Base-by-base conservation (phyloP, 2,329 filamentous ascomycete genomes). In the Zymoseptoria passerinii region DNA sequence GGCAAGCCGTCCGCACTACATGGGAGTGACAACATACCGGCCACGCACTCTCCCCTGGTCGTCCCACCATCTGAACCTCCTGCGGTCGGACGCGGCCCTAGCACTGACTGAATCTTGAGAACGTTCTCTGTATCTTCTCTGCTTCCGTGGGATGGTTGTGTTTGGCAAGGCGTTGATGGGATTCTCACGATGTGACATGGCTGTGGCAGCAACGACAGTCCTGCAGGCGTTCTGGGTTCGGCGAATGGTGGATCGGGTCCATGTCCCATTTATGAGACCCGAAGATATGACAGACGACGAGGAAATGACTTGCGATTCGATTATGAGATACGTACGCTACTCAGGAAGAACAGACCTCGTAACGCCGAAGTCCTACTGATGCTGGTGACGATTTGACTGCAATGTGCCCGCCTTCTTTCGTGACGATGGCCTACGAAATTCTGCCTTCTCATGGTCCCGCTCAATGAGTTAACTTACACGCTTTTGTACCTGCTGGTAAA, bases 11-110 rank as follows among this genome's bases (percentile, higher is more conserved):
- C 48, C 35, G 19, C 44, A 44, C 35, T 16, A 7, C 13, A 44
- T 16, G 23, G 16, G 50, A 13, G 16, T 20, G 35, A 44, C 50
- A 52, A 40, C 48, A 52, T 48, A 18, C 4, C 35, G 54, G 27
- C 57, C 56, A 53, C 58, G 49, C 59, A 63, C 40, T 65, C 63
- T 9, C 63, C 63, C 1, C 50, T 64, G 50, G 52, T 58, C 4
- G 61, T 56, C 27, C 63, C 61, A 13, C 61, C 63, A 28, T 54
- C 63, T 3, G 61, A 60, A 6, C 27, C 53, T 20, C 48, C 59
- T 44, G 57, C 57, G n/a, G 52, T 52, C 13, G 50, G 40, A 23
- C 54, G 53, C 35, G 50, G 51, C 7, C 40, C 55, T 16, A 53
- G 44, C 35, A 16, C 35, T 44, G 35, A 54, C 35, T 54, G n/a